Conservation (phyloP, 192 early-diverging fungal genomes). For the Spizellomyces punctatus region DNA sequence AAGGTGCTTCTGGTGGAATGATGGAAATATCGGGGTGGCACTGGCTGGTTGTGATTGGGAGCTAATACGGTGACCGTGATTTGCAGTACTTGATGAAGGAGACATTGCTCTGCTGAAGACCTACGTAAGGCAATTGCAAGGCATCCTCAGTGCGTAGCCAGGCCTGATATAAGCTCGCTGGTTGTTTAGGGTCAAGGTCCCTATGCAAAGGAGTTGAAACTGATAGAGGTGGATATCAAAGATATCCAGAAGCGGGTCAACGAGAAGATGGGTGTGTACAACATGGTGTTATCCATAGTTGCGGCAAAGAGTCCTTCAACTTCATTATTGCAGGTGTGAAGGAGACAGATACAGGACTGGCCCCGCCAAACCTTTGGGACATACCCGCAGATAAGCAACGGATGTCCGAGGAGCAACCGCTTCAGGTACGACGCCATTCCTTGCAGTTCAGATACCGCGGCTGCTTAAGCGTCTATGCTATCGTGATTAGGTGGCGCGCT, state of each 20-base stretch:
- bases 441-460: neutral
- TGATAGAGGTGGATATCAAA: slow-evolving; percentile 92
- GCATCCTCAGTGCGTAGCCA: neutral
- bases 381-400: slow-evolving; percentile 98
- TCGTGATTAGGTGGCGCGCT: slow-evolving; percentile 80
- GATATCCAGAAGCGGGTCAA: slow-evolving; percentile 98
- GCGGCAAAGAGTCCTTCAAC: neutral
- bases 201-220: slow-evolving; percentile 94
- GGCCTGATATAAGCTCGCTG: neutral
- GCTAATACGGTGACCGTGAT: no score
- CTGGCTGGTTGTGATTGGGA: no score
- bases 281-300: neutral
- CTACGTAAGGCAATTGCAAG: slow-evolving; percentile 65
- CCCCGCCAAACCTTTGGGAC: slow-evolving; percentile 98
- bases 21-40: no score
- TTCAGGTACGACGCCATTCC: slow-evolving; percentile 58
- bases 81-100: slow-evolving; percentile 81
- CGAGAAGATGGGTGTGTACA: slow-evolving; percentile 87
- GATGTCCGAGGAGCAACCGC: slow-evolving; percentile 92
- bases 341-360: slow-evolving; percentile 97
- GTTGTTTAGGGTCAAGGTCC: slow-evolving; percentile 88
- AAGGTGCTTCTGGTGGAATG: slow-evolving; percentile 49
- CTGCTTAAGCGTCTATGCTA: neutral
- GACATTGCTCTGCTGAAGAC: slow-evolving; percentile 92
- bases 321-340: slow-evolving; percentile 74